Evolutionary conservation across 2,329 filamentous ascomycete genomes (phyloP).

Genomic region (Pleomassaria siparia): DNA sequence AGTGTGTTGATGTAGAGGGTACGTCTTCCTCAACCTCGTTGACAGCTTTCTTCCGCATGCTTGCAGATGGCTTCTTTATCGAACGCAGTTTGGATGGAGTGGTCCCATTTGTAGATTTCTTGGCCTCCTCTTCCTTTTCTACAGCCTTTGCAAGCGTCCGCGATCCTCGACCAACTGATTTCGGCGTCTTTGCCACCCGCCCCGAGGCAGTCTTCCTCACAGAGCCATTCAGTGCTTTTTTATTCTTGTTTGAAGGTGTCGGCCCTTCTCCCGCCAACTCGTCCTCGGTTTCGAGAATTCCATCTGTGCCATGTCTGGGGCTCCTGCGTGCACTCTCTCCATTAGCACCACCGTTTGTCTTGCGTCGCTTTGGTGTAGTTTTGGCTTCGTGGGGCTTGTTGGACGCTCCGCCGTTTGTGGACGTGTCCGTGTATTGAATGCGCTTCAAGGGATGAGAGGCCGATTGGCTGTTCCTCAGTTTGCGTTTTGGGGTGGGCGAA

Average conservation of each 20-base stretch:
- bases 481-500: conserved; percentile 20
- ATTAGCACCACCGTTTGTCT: conserved; percentile 5
- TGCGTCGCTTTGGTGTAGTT: background rate
- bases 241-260: conserved; percentile 15
- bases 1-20: conserved; percentile 15
- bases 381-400: background rate
- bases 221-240: conserved; percentile 12
- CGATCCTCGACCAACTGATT: background rate
- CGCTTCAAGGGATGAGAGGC: conserved; percentile 8
- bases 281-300: conserved; percentile 19
- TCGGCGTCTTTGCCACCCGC: background rate
- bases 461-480: conserved; percentile 8
- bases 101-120: background rate
- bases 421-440: background rate
- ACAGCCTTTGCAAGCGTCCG: background rate
- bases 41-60: conserved; percentile 9
- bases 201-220: background rate
- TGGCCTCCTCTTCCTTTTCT: background rate
- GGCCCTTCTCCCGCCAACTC: conserved; percentile 16
- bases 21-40: conserved; percentile 13
- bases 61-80: conserved; percentile 10
- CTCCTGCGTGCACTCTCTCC: conserved; percentile 18
- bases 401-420: background rate
- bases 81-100: conserved; percentile 13
- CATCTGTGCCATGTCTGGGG: conserved; percentile 9